Evolutionary conservation across 441 rosid species (phyloP), one percentile per base, ranked within the genome.

Genomic region (Cnidoscolus chayamansa): DNA sequence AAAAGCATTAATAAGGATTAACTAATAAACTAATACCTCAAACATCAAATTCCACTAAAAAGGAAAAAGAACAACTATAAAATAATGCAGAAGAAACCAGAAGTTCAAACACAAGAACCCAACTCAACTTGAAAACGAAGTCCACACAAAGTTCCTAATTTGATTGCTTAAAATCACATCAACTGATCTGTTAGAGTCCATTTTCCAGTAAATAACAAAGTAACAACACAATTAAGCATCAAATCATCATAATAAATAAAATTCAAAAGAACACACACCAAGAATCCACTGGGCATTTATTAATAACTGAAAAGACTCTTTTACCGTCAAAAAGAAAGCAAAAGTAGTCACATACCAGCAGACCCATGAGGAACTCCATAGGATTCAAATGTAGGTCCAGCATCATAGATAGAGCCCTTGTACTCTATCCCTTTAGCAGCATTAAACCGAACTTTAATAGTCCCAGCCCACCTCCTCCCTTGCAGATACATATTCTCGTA

Each of bases 281-380:
- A 48, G n/a, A 50, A 31, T 35, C 20, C 0, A n/a, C 17, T 64
- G 12, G 10, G 11, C 10, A n/a, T 37, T 20, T 30, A 31, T 59
- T 19, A 15, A 9, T 25, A 25, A 25, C 25, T 45, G 10, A 19
- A 51, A 48, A 63, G 48, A 61, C 35, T 57, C 50, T 48, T 19
- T 10, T 0, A 50, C 58, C 25, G 54, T 19, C 17, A 49, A 0
- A 4, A 71, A 76, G 0, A n/a, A 72, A 37, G 13, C 11, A 58
- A 65, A 35, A 50, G 3, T 13, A 64, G 5, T n/a, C 59, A 61
- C 77, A 59, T 86, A 90, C 98, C 95, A 65, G 83, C 75, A 71
- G 95, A 90, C 74, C 94, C 98, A 82, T 88, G 97, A 73, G 89
- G 78, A 30, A 89, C 89, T 3, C 87, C 92, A 72, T 90, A 90